These are phyloP conservation scores for Naematelia aurantialba DNA, from an alignment of 768 basidiomycete species.

Conservation along the genomic window DNA sequence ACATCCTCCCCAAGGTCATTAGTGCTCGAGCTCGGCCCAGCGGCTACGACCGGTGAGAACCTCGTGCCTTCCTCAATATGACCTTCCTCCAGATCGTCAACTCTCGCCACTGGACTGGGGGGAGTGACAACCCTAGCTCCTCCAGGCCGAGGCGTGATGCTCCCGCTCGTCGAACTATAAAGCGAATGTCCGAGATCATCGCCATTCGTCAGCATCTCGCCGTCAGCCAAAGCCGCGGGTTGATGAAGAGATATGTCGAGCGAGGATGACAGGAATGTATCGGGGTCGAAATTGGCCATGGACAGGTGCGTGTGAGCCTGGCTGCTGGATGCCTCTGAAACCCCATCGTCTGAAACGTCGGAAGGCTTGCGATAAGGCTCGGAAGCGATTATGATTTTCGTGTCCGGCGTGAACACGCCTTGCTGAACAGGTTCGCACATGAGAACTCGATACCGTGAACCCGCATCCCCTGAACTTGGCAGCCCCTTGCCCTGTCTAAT, in stretches of 20 bases:
- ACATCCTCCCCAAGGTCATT: slow-evolving; percentile 21
- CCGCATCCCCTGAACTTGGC: background rate
- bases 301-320: slow-evolving; percentile 20
- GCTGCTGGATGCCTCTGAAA: slow-evolving; percentile 10
- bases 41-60: slow-evolving; percentile 25
- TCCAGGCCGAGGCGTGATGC: slow-evolving; percentile 37
- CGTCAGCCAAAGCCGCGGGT: slow-evolving; percentile 13
- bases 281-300: slow-evolving; percentile 43
- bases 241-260: slow-evolving; percentile 18
- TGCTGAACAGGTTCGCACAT: slow-evolving; percentile 71
- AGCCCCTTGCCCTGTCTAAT: slow-evolving; percentile 26
- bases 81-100: slow-evolving; percentile 12
- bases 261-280: slow-evolving; percentile 40
- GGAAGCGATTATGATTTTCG: slow-evolving; percentile 57
- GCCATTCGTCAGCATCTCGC: slow-evolving; percentile 7
- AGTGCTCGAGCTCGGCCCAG: background rate
- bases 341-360: slow-evolving; percentile 7
- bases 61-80: background rate
- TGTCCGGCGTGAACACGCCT: slow-evolving; percentile 59
- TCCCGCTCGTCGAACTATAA: slow-evolving; percentile 30
- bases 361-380: slow-evolving; percentile 12
- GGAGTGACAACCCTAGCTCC: slow-evolving; percentile 10
- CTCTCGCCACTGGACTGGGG: slow-evolving; percentile 6
- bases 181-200: slow-evolving; percentile 10
- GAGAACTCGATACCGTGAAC: slow-evolving; percentile 52